A percentile compares a stretch with the other conserved stretches of the same genome.
phyloP scores from a whole-genome alignment of 164 flowering plant species.

The grape (Vitis vinifera) region ASM3070453v1 NC_081811.1:3941501-3942000 shows the following conservation, averaged over 20 bases:
- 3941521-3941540: conserved; percentile 4
- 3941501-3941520: conserved; percentile 9
- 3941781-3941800: background rate
- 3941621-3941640: conserved; percentile 14
- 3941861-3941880: too few species aligned
- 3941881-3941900: too few species aligned
- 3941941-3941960: background rate
- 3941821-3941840: background rate
- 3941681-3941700: conserved; percentile 55
- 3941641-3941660: conserved; percentile 9
- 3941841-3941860: background rate
- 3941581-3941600: conserved; percentile 21
- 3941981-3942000: too few species aligned
- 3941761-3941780: background rate
- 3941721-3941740: conserved; percentile 33
- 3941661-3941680: conserved; percentile 62
- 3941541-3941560: conserved; percentile 8
- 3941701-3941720: conserved; percentile 42
- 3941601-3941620: conserved; percentile 20
- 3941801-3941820: background rate
- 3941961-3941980: too few species aligned
- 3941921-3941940: background rate
- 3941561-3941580: conserved; percentile 13
- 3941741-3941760: background rate
- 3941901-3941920: too few species aligned